phyloP scores from a whole-genome alignment of 2,329 filamentous ascomycete genomes.

The Microcyclosporella mali region DNA sequence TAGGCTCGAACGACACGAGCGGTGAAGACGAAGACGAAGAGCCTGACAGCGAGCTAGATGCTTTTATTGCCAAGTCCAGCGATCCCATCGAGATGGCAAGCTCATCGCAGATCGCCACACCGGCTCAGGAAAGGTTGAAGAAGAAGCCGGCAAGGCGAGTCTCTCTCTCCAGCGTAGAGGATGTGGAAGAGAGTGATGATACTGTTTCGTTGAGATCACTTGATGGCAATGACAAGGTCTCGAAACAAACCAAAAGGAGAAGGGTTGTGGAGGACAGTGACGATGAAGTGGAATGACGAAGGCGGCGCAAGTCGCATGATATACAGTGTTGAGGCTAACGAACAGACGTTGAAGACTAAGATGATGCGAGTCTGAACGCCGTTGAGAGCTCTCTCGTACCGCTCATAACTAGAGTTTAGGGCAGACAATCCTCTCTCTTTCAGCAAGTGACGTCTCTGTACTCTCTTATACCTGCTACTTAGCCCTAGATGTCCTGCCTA shows the following conservation, averaged over 20 bases:
- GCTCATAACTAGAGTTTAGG: no score
- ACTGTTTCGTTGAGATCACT: constrained; percentile 1
- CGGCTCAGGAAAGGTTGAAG: constrained; percentile 13
- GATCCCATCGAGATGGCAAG: constrained; percentile 31
- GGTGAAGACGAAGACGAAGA: constrained; percentile 41
- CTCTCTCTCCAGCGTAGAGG: constrained; percentile 11
- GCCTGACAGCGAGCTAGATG: constrained; percentile 41
- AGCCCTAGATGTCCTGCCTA: no score
- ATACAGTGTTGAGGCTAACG: not conserved
- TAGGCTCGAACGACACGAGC: constrained; percentile 42
- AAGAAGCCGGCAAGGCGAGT: constrained; percentile 4
- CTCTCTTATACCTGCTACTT: no score
- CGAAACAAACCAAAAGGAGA: constrained; percentile 10
- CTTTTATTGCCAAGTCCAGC: constrained; percentile 42
- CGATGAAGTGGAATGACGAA: constrained; percentile 10
- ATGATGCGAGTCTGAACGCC: no score
- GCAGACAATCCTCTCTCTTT: no score
- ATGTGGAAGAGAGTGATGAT: constrained; percentile 12
- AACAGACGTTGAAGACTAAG: no score
- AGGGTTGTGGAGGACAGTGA: constrained; percentile 20
- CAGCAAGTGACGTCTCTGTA: no score
- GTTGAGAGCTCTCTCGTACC: no score
- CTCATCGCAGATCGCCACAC: constrained; percentile 22
- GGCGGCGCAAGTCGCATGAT: not conserved
- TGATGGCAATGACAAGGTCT: constrained; percentile 4